These are phyloP conservation scores for Theileria parva DNA, from an alignment of 169 alveolate species.

Conservation along the genomic window DNA sequence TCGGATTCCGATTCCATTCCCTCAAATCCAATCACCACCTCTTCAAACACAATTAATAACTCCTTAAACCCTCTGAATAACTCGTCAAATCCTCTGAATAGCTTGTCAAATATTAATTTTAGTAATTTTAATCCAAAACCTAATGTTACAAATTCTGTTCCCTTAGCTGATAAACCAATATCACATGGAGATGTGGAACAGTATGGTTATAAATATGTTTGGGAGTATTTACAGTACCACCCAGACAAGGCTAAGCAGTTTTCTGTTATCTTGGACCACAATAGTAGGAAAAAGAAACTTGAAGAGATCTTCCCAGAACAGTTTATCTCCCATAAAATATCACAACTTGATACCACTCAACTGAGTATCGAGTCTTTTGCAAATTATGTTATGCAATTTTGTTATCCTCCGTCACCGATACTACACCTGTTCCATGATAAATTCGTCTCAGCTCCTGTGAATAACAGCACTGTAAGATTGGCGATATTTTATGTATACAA, in stretches of 20 bases:
- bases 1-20: background rate
- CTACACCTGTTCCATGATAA: slow-evolving; percentile 52
- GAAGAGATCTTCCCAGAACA: slow-evolving; percentile 64
- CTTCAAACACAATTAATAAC: background rate
- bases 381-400: slow-evolving; percentile 29
- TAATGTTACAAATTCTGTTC: background rate
- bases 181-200: background rate
- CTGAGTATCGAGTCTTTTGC: slow-evolving; percentile 44
- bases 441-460: slow-evolving; percentile 54
- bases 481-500: slow-evolving; percentile 66
- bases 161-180: background rate
- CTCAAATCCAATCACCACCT: too few species aligned
- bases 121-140: background rate
- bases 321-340: slow-evolving; percentile 16
- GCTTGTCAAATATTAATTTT: too few species aligned
- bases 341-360: slow-evolving; percentile 59
- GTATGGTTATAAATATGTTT: slow-evolving; percentile 48
- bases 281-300: slow-evolving; percentile 28
- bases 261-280: slow-evolving; percentile 18
- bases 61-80: too few species aligned
- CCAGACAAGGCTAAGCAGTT: slow-evolving; percentile 30
- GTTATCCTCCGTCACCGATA: slow-evolving; percentile 66
- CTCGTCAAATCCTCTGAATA: too few species aligned
- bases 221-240: slow-evolving; percentile 50
- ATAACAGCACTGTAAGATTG: slow-evolving; percentile 36